These are phyloP conservation scores for Botrytis cinerea DNA, from an alignment of 2,329 filamentous ascomycete species.

Conservation along the genomic window DNA sequence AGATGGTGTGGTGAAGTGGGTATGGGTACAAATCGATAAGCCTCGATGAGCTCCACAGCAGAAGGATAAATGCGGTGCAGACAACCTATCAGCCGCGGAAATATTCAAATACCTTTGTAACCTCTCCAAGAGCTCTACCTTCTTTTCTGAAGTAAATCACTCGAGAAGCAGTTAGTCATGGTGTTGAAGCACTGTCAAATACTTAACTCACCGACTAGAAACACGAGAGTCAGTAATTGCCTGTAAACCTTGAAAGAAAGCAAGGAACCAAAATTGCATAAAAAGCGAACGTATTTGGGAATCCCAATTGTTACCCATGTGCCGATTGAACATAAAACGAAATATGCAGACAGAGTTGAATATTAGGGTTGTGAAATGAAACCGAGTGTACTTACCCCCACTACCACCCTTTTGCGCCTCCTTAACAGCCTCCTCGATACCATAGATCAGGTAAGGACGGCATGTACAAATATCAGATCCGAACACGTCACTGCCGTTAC, in stretches of 20 bases:
- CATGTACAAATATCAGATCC: constrained; percentile 98
- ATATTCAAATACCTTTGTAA: constrained; percentile 48
- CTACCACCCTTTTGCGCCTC: constrained; percentile 70
- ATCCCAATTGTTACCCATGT: background rate
- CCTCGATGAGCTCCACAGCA: constrained; percentile 19
- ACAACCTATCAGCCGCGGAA: constrained; percentile 14
- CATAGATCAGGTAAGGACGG: constrained; percentile 92
- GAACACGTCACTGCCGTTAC: constrained; percentile 97
- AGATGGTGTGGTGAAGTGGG: constrained; percentile 56
- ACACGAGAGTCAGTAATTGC: constrained; percentile 11
- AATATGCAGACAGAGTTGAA: background rate
- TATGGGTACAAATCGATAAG: constrained; percentile 54
- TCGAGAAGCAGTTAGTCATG: constrained; percentile 7
- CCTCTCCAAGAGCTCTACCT: constrained; percentile 89
- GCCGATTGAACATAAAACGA: constrained; percentile 7
- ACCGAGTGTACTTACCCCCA: constrained; percentile 27
- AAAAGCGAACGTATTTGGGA: constrained; percentile 59
- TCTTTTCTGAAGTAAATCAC: constrained; percentile 99
- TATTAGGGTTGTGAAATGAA: background rate
- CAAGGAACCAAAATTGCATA: constrained; percentile 57
- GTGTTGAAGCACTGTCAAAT: background rate
- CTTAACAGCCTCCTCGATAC: constrained; percentile 95
- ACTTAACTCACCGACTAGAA: constrained; percentile 20
- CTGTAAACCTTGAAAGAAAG: background rate
- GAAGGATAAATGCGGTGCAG: constrained; percentile 25